Evolutionary conservation across 192 early-diverging fungal species (phyloP), one percentile per base, ranked within the genome.

Genomic region (Gamsiella multidivaricata): DNA sequence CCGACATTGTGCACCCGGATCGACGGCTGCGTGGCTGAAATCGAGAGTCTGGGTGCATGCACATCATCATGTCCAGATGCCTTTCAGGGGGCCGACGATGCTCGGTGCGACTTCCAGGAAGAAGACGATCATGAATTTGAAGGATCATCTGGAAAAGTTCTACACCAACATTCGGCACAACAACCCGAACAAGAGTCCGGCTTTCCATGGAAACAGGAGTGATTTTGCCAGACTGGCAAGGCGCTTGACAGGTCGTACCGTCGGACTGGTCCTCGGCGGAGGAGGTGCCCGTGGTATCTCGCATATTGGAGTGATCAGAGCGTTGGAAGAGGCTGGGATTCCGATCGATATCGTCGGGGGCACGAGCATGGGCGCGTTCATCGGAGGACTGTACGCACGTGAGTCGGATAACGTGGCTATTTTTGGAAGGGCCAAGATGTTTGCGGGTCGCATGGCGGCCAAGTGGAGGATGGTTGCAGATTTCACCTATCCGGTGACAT

Each of bases 341-440:
- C 97, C 97, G 2, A 90, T 99, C 29, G 98, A 99, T 80, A 97
- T 98, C 84, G 86, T 99, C 50, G 97, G 98, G 28, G 98, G 98
- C n/a, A 97, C 96, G 0, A 94, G 91, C 56, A 98, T 98, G 67
- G 98, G 98, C 12, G 88, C 92, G n/a, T 94, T 98, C 71, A 92
- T 98, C 56, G 92, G 93, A 22, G 98, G 97, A 0, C 85, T 99
- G 18, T 97, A 98, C 64, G 95, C 97, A 15, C 83, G 91, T 33
- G 92, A 94, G 41, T 88, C 92, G 25, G 95, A 98, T 76, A 89
- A 92, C 12, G 95, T 98, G 33, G 85, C 92, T 2, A 92, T 96
- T 12, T 87, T 94, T 66, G 96, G 95, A 17, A 83, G 95, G 37
- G 89, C 92, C 25, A 95, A 94, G 65, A 88, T 90, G 70, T 95